Percentiles rank a stretch among this genome's conserved stretches.
phyloP scores from a whole-genome alignment of 106 monocot genomes.

The Acorus gramineus region DNA sequence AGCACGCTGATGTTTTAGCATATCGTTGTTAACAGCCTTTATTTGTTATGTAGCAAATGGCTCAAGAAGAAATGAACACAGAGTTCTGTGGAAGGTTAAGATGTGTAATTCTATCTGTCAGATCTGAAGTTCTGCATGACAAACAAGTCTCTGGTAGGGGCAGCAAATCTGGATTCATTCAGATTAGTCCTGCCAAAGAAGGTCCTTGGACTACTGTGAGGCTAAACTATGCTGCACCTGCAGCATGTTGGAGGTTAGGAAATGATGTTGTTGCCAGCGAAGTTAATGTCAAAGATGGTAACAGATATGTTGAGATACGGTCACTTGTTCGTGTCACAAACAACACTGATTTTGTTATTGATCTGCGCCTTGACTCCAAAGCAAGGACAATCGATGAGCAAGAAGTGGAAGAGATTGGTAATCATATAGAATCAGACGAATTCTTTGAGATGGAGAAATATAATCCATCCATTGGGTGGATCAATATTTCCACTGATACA shows the following conservation, averaged over 20 bases:
- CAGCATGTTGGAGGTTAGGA: conserved; percentile 92
- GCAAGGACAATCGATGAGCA: conserved; percentile 4
- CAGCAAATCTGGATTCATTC: conserved; percentile 57
- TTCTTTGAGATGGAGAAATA: conserved; percentile 66
- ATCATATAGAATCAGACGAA: conserved; percentile 44
- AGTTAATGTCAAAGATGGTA: conserved; percentile 68
- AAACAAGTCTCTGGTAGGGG: conserved; percentile 10
- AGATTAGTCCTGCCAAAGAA: conserved; percentile 75
- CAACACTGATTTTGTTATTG: conserved; percentile 63
- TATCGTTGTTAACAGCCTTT: too few relatives aligned
- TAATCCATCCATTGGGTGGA: conserved; percentile 55
- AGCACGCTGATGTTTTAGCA: too few relatives aligned
- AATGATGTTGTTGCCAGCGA: conserved; percentile 92
- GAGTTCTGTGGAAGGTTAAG: conserved; percentile 50
- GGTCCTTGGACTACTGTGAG: conserved; percentile 97
- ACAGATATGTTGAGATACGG: conserved; percentile 75
- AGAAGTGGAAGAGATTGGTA: conserved; percentile 7
- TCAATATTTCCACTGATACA: conserved; percentile 13
- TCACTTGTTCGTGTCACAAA: conserved; percentile 84
- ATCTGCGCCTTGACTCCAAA: conserved; percentile 50
- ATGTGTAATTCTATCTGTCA: conserved; percentile 45
- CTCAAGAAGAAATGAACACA: conserved; percentile 13
- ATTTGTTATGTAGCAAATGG: conserved; percentile 19
- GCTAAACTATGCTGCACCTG: conserved; percentile 81
- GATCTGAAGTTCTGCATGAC: conserved; percentile 28